Conservation (phyloP, 441 rosid species). For the Hura crepitans region DNA sequence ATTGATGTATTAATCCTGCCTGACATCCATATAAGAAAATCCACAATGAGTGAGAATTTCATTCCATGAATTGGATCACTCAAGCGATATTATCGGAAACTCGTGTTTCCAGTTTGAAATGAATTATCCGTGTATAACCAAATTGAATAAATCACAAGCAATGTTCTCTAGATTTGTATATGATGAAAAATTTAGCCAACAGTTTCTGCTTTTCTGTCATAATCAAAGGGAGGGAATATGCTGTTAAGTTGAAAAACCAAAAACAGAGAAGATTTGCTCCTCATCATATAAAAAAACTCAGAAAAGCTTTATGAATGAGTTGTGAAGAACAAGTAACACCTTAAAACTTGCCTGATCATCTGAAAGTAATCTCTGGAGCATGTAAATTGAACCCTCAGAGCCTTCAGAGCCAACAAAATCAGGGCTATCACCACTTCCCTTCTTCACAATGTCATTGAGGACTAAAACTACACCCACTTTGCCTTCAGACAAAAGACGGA, state of each 20-base stretch:
- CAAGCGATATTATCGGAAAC: not conserved
- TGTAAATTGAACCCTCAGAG: conserved; percentile 29
- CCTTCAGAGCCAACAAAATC: conserved; percentile 24
- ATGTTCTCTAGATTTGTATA: not conserved
- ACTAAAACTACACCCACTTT: conserved; percentile 60
- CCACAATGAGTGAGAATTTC: not conserved
- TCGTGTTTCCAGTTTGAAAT: not conserved
- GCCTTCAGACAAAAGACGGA: conserved; percentile 48
- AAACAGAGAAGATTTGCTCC: not conserved
- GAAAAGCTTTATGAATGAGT: not conserved
- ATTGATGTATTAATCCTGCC: not conserved
- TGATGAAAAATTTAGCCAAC: not conserved
- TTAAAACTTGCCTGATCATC: conserved; percentile 45
- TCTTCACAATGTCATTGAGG: conserved; percentile 33
- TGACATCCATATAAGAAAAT: not conserved
- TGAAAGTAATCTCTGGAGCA: conserved; percentile 38
- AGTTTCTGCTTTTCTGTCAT: not conserved
- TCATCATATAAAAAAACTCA: not conserved
- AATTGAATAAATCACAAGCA: not conserved
- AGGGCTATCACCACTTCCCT: conserved; percentile 26
- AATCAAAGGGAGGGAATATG: not conserved
- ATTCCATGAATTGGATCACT: not conserved
- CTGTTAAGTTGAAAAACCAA: not conserved
- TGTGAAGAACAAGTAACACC: conserved; percentile 38
- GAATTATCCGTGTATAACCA: not conserved